Evolutionary conservation across 2,329 filamentous ascomycete genomes (phyloP), one percentile per base, ranked within the genome.

Genomic region (Pseudocercospora pini-densiflorae): DNA sequence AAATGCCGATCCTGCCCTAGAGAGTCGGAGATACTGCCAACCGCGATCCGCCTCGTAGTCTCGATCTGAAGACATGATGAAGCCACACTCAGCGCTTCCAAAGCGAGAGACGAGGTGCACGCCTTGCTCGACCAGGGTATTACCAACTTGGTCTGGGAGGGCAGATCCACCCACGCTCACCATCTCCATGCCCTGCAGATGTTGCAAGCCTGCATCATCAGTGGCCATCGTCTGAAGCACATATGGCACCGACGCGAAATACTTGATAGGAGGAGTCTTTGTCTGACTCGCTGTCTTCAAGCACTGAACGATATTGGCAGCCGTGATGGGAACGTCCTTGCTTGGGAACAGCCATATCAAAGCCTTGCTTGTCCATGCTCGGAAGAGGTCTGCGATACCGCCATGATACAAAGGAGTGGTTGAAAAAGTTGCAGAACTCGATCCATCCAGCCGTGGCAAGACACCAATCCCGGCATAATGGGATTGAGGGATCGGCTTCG

Each of bases 351-450:
- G 79, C 85, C 87, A 90, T 2, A 90, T 85, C 71, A 85, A 75
- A 0, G 86, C 84, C 19, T 81, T 82, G 64, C 86, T 87, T 1
- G 86, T 85, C 88, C 88, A 90, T 0, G 87, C 83, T 59, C 88
- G 79, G 54, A 90, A 85, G 21, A 86, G 81, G 73, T 90, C 89
- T 0, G 88, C 86, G 8, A 89, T 81, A 0, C 88, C 89, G 1
- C 88, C 89, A 70, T 90, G 88, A 68, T 89, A 90, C 0, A 90
- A 79, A 0, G 89, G 88, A 2, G 88, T 90, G 0, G 88, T 89
- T 0, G 88, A 88, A 70, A 90, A 90, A 0, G 87, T 89, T 0
- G 86, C 84, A 2, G 78, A 73, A 2, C 77, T 60, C 0, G 72
- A 49, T 0, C 76, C 74, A 0, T 72, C 68, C 8, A 89, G 81